These are phyloP conservation scores for Endoconidiophora polonica DNA, from an alignment of 2,329 filamentous ascomycete genomes.

Conservation along the genomic window DNA sequence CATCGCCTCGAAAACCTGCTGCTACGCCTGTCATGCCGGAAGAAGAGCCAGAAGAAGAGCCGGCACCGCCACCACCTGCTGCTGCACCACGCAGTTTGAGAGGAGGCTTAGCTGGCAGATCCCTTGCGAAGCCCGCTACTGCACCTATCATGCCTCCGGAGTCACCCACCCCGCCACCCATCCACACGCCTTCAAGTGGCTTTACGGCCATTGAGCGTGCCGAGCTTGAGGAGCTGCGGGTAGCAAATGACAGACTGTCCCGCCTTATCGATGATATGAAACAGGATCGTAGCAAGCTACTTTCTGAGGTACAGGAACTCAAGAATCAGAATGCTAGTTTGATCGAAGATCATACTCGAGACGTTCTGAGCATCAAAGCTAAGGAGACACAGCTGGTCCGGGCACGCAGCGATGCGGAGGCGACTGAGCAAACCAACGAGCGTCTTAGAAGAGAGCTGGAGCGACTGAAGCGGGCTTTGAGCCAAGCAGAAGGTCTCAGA, in stretches of 20 bases:
- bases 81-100: constrained; percentile 48
- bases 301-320: constrained; percentile 79
- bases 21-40: constrained; percentile 34
- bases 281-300: constrained; percentile 63
- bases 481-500: constrained; percentile 37
- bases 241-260: constrained; percentile 62
- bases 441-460: constrained; percentile 78
- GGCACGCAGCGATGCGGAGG: constrained; percentile 75
- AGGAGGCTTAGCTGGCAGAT: constrained; percentile 71
- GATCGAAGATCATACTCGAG: constrained; percentile 91
- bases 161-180: constrained; percentile 34
- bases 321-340: constrained; percentile 94
- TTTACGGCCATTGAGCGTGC: constrained; percentile 68
- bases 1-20: constrained; percentile 38
- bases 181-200: constrained; percentile 30
- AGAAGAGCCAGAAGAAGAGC: constrained; percentile 34
- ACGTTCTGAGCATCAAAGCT: constrained; percentile 90
- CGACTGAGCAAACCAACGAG: constrained; percentile 72
- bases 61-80: constrained; percentile 39
- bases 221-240: constrained; percentile 78
- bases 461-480: constrained; percentile 73
- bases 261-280: constrained; percentile 65
- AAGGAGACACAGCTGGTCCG: constrained; percentile 96
- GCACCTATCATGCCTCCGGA: constrained; percentile 34
- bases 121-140: constrained; percentile 57